These are phyloP conservation scores for Flaveria linearis DNA, from an alignment of 129 eudicot species.

Conservation along the genomic window DNA sequence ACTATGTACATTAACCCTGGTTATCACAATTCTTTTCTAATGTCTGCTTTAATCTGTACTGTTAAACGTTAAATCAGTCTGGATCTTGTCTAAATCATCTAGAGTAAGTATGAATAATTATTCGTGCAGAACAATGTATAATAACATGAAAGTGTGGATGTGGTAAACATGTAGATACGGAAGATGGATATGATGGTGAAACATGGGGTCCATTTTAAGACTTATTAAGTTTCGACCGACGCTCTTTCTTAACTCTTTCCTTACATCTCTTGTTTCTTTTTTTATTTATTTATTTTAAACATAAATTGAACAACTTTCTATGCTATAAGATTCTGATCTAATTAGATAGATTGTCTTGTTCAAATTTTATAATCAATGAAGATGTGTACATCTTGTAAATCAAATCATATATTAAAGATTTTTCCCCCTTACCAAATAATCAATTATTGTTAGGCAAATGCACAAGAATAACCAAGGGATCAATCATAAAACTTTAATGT, in stretches of 20 bases:
- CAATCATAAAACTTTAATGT: not conserved
- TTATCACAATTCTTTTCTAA: not conserved
- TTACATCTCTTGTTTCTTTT: not conserved
- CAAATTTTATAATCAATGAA: constrained; percentile 4
- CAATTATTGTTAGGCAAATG: not conserved
- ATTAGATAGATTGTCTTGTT: constrained; percentile 14
- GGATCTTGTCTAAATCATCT: not conserved
- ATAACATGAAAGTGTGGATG: constrained; percentile 4
- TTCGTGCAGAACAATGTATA: not conserved
- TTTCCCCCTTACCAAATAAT: not conserved
- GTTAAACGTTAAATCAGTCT: not conserved
- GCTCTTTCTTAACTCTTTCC: constrained; percentile 35
- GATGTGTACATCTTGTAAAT: not conserved
- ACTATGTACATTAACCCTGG: not conserved
- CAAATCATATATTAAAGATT: not conserved
- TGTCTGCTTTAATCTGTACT: not conserved
- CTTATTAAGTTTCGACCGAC: constrained; percentile 52
- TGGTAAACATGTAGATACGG: constrained; percentile 49
- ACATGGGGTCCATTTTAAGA: constrained; percentile 49
- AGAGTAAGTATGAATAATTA: constrained; percentile 6
- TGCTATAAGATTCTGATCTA: constrained; percentile 23
- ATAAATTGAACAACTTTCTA: constrained; percentile 11
- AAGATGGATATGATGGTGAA: constrained; percentile 53
- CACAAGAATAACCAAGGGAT: not conserved
- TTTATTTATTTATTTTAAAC: not conserved